A percentile compares a stretch with the other conserved stretches of the same genome.
Conservation (phyloP, 257 asterid species). For the Capsicum chinense region DNA sequence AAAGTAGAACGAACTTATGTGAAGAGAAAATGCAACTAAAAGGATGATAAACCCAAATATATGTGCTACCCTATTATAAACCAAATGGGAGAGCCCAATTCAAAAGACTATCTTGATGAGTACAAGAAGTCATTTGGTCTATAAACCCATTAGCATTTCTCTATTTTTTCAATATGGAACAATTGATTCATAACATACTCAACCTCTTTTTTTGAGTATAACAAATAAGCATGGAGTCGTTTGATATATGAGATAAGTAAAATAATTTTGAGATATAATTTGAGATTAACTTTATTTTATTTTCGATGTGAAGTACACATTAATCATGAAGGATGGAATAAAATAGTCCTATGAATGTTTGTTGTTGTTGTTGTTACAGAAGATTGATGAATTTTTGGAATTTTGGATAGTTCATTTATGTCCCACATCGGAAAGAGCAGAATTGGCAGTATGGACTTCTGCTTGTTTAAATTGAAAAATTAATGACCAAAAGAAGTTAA, state of each 20-base stretch:
- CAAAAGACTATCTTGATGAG: too few species aligned
- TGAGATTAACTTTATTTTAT: too few species aligned
- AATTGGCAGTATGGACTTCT: not conserved
- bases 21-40: not conserved
- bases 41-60: not conserved
- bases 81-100: too few species aligned
- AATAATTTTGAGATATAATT: too few species aligned
- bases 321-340: too few species aligned
- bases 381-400: not conserved
- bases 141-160: too few species aligned
- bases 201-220: not conserved
- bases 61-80: too few species aligned
- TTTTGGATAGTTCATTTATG: not conserved
- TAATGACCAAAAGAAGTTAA: fast-evolving
- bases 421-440: not conserved
- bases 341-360: not conserved
- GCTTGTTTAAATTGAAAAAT: not conserved
- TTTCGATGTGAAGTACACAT: too few species aligned
- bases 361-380: not conserved
- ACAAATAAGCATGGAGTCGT: too few species aligned
- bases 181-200: not conserved
- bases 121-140: too few species aligned
- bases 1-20: not conserved
- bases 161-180: too few species aligned
- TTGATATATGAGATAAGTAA: too few species aligned